A percentile compares a stretch with the other conserved stretches of the same genome.
phyloP scores from a whole-genome alignment of 306 rosid genomes.

The Acacia melanoxylon region DNA sequence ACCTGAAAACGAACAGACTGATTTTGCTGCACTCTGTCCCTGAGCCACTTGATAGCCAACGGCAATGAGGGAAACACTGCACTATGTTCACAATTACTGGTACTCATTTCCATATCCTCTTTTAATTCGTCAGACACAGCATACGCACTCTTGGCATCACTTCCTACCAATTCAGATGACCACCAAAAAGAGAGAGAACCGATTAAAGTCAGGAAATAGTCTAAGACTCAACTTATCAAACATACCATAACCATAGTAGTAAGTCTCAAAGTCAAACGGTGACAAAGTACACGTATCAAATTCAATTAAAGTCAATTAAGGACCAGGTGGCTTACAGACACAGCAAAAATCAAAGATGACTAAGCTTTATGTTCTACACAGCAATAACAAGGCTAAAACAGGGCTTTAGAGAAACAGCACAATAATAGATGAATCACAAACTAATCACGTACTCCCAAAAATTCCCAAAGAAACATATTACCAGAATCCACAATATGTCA shows the following conservation, averaged over 20 bases:
- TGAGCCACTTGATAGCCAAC: slow-evolving; percentile 77
- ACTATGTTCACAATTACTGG: slow-evolving; percentile 60
- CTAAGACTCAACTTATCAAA: background rate
- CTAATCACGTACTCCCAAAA: background rate
- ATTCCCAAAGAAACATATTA: background rate
- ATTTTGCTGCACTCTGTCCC: slow-evolving; percentile 63
- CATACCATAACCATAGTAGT: too few species aligned
- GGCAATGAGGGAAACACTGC: slow-evolving; percentile 87
- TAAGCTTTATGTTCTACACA: slow-evolving; percentile 1
- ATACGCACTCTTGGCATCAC: slow-evolving; percentile 35
- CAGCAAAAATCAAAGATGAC: background rate
- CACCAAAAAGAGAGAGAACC: background rate
- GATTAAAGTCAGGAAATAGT: slow-evolving; percentile 15
- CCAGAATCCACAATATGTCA: background rate
- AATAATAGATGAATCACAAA: background rate
- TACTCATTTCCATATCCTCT: slow-evolving; percentile 56
- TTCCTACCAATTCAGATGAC: slow-evolving; percentile 33
- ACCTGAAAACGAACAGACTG: slow-evolving; percentile 80
- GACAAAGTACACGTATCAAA: background rate
- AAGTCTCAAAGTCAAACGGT: background rate
- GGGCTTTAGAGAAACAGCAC: background rate
- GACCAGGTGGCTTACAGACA: background rate
- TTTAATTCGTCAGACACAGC: slow-evolving; percentile 52
- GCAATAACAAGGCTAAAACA: background rate
- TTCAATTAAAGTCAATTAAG: background rate